phyloP scores from a whole-genome alignment of 1,284 basidiomycete genomes.

The Heterobasidion parviporum region DNA sequence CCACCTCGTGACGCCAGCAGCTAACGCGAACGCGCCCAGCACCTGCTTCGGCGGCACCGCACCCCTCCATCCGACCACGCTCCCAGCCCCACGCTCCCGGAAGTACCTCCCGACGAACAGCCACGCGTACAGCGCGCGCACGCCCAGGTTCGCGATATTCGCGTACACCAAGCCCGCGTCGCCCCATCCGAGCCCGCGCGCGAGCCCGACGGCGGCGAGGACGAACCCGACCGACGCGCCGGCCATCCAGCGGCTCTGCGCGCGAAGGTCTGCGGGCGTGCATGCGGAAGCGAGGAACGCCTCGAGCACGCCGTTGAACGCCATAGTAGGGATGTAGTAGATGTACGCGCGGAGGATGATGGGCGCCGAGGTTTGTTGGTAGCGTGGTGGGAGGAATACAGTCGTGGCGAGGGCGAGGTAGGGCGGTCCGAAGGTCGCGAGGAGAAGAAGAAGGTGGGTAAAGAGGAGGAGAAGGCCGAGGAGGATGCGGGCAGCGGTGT shows the following conservation, averaged over 20 bases:
- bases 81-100: slow-evolving; percentile 9
- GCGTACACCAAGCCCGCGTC: slow-evolving; percentile 72
- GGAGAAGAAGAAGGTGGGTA: slow-evolving; percentile 65
- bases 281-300: slow-evolving; percentile 83
- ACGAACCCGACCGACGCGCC: slow-evolving; percentile 59
- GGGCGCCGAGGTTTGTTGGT: slow-evolving; percentile 67
- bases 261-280: slow-evolving; percentile 48
- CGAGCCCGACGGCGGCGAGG: slow-evolving; percentile 37
- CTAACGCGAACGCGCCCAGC: slow-evolving; percentile 17
- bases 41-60: slow-evolving; percentile 20
- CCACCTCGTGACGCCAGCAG: slow-evolving; percentile 19
- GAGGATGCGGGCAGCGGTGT: slow-evolving; percentile 27
- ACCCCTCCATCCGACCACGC: slow-evolving; percentile 14
- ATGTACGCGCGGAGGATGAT: slow-evolving; percentile 70
- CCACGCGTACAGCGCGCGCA: slow-evolving; percentile 49
- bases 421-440: slow-evolving; percentile 66
- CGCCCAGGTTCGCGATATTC: slow-evolving; percentile 58
- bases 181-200: slow-evolving; percentile 41
- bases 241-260: slow-evolving; percentile 67
- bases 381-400: slow-evolving; percentile 66
- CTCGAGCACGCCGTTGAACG: slow-evolving; percentile 84
- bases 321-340: slow-evolving; percentile 82
- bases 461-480: slow-evolving; percentile 50
- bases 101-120: slow-evolving; percentile 22
- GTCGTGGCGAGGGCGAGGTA: slow-evolving; percentile 66